phyloP scores from a whole-genome alignment of 2,329 filamentous ascomycete species.

The Truncatella angustata region DNA sequence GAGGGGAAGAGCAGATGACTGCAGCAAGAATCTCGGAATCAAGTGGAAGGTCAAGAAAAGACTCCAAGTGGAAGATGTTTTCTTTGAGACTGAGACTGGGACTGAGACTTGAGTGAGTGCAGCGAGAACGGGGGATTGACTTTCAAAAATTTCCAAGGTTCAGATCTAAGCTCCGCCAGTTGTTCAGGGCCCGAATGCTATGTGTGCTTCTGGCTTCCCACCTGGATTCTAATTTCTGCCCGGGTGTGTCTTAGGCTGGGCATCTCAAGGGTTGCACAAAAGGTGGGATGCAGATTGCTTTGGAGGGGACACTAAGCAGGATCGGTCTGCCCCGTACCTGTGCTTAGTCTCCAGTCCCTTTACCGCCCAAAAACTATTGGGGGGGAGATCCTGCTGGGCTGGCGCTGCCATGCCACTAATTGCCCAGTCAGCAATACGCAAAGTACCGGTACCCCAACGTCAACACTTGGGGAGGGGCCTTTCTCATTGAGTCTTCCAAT shows the following conservation, averaged over 20 bases:
- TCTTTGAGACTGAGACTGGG: conserved; percentile 9
- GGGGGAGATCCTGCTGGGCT: conserved; percentile 19
- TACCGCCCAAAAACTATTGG: conserved; percentile 29
- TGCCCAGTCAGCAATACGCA: conserved; percentile 6
- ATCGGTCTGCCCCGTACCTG: conserved; percentile 12
- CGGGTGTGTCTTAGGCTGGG: no score
- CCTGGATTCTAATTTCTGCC: neutral
- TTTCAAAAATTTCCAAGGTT: conserved; percentile 10
- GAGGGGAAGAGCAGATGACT: conserved; percentile 1
- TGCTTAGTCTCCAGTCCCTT: conserved; percentile 1
- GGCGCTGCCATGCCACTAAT: conserved; percentile 7
- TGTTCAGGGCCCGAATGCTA: conserved; percentile 6
- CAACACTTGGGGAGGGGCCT: conserved; percentile 22
- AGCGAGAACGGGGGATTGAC: conserved; percentile 9
- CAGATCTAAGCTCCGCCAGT: conserved; percentile 7
- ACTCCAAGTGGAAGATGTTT: conserved; percentile 10
- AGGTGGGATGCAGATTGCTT: neutral
- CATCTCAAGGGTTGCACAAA: no score
- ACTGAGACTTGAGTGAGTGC: conserved; percentile 5
- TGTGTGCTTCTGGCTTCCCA: neutral
- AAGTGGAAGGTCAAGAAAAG: neutral
- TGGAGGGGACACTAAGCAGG: conserved; percentile 19
- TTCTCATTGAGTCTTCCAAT: no score
- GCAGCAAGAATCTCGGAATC: neutral
- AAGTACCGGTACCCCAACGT: conserved; percentile 33